Evolutionary conservation across 1,284 basidiomycete species (phyloP).

Genomic region (Ustilago lituana): DNA sequence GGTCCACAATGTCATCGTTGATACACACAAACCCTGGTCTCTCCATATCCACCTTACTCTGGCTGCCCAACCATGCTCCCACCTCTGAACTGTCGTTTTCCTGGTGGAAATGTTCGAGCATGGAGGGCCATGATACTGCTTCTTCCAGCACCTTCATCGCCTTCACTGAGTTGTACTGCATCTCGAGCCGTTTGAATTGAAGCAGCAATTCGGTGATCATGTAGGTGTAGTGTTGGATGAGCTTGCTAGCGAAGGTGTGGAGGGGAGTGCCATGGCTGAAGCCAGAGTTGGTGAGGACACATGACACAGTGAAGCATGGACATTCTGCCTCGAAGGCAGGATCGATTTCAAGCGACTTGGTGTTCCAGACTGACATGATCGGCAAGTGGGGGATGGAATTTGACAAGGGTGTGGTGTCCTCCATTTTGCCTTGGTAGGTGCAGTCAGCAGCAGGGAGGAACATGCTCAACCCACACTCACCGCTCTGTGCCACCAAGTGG

Average conservation of each 20-base stretch:
- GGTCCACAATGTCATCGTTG: conserved; percentile 44
- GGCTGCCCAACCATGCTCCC: conserved; percentile 14
- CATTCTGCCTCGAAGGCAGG: conserved; percentile 10
- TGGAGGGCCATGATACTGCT: background rate
- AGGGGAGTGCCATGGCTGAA: conserved; percentile 7
- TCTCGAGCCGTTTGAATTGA: conserved; percentile 35
- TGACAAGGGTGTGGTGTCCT: background rate
- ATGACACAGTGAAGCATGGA: conserved; percentile 26
- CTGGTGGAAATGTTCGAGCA: conserved; percentile 6
- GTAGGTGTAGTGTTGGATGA: conserved; percentile 51
- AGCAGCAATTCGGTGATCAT: conserved; percentile 33
- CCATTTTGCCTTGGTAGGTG: conserved; percentile 6
- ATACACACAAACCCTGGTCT: conserved; percentile 33
- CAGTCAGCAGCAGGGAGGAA: conserved; percentile 35
- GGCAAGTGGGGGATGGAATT: conserved; percentile 32
- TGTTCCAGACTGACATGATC: conserved; percentile 26
- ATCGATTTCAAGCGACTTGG: background rate
- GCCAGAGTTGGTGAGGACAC: conserved; percentile 30
- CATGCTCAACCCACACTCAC: conserved; percentile 30
- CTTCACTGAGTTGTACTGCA: conserved; percentile 10
- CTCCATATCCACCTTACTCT: conserved; percentile 4
- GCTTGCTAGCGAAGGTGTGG: conserved; percentile 23
- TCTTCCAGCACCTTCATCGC: conserved; percentile 8
- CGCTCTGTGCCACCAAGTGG: conserved; percentile 33
- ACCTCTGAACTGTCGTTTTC: background rate